These are phyloP conservation scores for Suillus variegatus DNA, from an alignment of 768 basidiomycete species.

Conservation along the genomic window DNA sequence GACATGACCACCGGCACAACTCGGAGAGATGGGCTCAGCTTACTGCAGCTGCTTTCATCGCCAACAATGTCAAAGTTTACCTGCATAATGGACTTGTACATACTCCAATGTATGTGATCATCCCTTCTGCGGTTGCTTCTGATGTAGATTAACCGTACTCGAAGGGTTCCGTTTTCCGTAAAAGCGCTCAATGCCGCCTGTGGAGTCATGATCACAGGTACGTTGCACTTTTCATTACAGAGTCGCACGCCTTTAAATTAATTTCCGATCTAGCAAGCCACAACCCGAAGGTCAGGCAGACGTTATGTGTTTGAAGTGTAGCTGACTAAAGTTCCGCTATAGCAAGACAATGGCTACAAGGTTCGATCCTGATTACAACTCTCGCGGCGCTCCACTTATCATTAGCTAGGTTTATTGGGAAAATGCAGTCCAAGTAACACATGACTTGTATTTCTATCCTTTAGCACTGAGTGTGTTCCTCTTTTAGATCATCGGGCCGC, in stretches of 20 bases:
- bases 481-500: constrained; percentile 77
- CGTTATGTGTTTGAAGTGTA: constrained; percentile 3
- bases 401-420: constrained; percentile 79
- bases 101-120: constrained; percentile 65
- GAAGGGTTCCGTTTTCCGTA: constrained; percentile 80
- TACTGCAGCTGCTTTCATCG: constrained; percentile 70
- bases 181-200: constrained; percentile 67
- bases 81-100: constrained; percentile 71
- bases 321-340: constrained; percentile 8
- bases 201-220: constrained; percentile 91
- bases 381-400: constrained; percentile 2
- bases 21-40: constrained; percentile 77
- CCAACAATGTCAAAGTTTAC: constrained; percentile 67
- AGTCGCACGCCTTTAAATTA: neutral
- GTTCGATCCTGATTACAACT: constrained; percentile 32
- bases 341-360: constrained; percentile 92
- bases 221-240: constrained; percentile 13
- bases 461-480: neutral
- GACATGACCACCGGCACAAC: constrained; percentile 84
- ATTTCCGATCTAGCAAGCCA: constrained; percentile 61
- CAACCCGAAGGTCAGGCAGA: constrained; percentile 73
- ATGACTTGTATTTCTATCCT: neutral
- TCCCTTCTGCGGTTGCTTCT: neutral
- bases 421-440: constrained; percentile 74
- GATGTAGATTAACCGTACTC: constrained; percentile 6